Percentiles rank a stretch among this genome's conserved stretches.
phyloP scores from a whole-genome alignment of 805 yeast species.

The Metschnikowia baotianmanensis region DNA sequence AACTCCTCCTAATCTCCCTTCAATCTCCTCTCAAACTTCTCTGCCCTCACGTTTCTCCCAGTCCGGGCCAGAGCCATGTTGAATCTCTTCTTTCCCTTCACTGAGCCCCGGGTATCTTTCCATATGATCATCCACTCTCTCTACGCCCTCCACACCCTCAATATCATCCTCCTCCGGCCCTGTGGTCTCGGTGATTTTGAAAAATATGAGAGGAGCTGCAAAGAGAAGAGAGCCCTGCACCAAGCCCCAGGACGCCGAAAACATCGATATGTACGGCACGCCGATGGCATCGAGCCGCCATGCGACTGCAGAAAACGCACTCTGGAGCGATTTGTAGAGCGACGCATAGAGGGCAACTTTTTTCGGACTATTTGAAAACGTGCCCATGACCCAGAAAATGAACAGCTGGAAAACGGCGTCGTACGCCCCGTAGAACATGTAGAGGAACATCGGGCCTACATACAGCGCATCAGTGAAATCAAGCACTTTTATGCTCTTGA shows the following conservation, averaged over 20 bases:
- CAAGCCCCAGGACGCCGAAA: slow-evolving; percentile 53
- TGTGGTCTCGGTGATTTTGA: slow-evolving; percentile 45
- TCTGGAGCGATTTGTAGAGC: slow-evolving; percentile 61
- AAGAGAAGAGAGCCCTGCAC: slow-evolving; percentile 46
- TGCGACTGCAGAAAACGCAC: slow-evolving; percentile 60
- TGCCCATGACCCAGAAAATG: slow-evolving; percentile 58
- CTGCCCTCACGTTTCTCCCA: neutral
- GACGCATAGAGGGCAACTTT: slow-evolving; percentile 57
- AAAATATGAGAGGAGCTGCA: slow-evolving; percentile 47
- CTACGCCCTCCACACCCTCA: slow-evolving; percentile 19
- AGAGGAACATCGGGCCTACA: slow-evolving; percentile 60
- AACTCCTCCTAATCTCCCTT: too few relatives aligned
- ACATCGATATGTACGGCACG: slow-evolving; percentile 38
- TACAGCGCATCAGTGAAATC: slow-evolving; percentile 48
- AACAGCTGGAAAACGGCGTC: slow-evolving; percentile 62
- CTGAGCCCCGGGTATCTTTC: too few relatives aligned
- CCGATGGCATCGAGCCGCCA: slow-evolving; percentile 54
- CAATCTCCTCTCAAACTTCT: too few relatives aligned
- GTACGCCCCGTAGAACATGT: slow-evolving; percentile 58
- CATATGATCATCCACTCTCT: neutral
- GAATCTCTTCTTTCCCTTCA: too few relatives aligned
- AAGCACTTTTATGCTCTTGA: slow-evolving; percentile 27
- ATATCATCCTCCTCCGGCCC: slow-evolving; percentile 32
- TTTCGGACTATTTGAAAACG: slow-evolving; percentile 55
- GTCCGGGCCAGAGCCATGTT: neutral